A percentile compares a stretch with the other conserved stretches of the same genome.
These are phyloP conservation scores for Monosiga brevicollis DNA, from an alignment of 78 protist genomes.

Conservation along the genomic window DNA sequence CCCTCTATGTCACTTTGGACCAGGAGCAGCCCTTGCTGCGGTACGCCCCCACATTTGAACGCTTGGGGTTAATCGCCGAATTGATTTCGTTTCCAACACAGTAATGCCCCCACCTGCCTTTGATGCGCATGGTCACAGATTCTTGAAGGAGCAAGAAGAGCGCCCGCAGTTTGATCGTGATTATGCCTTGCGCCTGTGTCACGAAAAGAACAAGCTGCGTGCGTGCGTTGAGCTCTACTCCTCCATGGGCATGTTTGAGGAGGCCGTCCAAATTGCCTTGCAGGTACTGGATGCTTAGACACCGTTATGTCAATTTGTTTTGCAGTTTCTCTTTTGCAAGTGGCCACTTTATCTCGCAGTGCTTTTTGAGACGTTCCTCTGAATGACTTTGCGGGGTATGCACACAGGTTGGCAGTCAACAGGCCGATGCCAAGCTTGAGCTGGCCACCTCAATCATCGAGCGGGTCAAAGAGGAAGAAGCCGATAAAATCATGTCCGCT, in stretches of 20 bases:
- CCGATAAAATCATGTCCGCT: no score
- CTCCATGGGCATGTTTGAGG: slow-evolving; percentile 81
- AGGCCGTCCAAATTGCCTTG: slow-evolving; percentile 79
- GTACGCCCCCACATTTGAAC: slow-evolving; percentile 15
- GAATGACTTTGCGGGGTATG: background rate
- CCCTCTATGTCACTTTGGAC: slow-evolving; percentile 64
- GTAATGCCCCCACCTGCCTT: background rate
- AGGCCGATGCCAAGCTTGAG: slow-evolving; percentile 39
- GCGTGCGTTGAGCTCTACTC: slow-evolving; percentile 79
- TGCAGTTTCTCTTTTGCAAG: background rate
- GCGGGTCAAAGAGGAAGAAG: slow-evolving; percentile 60
- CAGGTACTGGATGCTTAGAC: background rate
- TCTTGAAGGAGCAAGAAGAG: background rate
- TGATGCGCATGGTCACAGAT: background rate
- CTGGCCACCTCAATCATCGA: slow-evolving; percentile 65
- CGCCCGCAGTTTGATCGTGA: background rate
- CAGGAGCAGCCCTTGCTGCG: slow-evolving; percentile 51
- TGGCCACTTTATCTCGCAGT: background rate
- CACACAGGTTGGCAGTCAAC: background rate
- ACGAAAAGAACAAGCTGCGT: slow-evolving; percentile 41
- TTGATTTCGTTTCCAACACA: background rate
- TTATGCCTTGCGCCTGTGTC: slow-evolving; percentile 57
- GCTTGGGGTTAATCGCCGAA: background rate
- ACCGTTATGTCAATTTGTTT: background rate
- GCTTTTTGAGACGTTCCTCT: no score